phyloP scores from a whole-genome alignment of 805 yeast genomes.

The Starmera caribaea region DNA sequence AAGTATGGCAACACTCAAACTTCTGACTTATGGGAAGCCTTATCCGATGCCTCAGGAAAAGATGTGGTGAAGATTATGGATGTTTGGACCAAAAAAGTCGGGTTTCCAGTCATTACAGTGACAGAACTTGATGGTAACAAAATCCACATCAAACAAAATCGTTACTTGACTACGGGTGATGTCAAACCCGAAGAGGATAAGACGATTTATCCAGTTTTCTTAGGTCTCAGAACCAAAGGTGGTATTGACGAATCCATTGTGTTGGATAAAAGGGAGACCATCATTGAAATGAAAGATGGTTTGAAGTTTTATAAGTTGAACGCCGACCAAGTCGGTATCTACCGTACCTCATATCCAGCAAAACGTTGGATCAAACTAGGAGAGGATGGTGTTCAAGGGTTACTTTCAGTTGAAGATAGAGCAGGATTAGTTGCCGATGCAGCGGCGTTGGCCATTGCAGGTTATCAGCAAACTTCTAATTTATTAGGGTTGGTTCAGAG shows the following conservation, averaged over 20 bases:
- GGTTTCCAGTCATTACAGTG: conserved; percentile 66
- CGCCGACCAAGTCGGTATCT: conserved; percentile 66
- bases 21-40: conserved; percentile 67
- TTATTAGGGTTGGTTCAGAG: conserved; percentile 48
- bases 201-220: conserved; percentile 59
- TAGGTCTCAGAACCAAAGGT: conserved; percentile 46
- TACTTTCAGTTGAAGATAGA: conserved; percentile 66
- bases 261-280: conserved; percentile 39
- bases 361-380: conserved; percentile 66
- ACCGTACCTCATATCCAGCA: conserved; percentile 60
- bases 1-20: conserved; percentile 73
- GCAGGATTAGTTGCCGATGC: conserved; percentile 79
- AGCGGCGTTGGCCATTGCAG: conserved; percentile 60
- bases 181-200: conserved; percentile 67
- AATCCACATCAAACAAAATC: conserved; percentile 54
- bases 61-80: conserved; percentile 69
- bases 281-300: conserved; percentile 32
- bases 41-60: conserved; percentile 60
- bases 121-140: conserved; percentile 39
- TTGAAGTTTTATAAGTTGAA: conserved; percentile 56
- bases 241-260: conserved; percentile 55
- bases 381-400: conserved; percentile 42
- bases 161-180: conserved; percentile 71
- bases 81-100: conserved; percentile 72
- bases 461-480: conserved; percentile 52